Evolutionary conservation across 2,329 filamentous ascomycete species (phyloP).

Genomic region (Geosmithia morbida): DNA sequence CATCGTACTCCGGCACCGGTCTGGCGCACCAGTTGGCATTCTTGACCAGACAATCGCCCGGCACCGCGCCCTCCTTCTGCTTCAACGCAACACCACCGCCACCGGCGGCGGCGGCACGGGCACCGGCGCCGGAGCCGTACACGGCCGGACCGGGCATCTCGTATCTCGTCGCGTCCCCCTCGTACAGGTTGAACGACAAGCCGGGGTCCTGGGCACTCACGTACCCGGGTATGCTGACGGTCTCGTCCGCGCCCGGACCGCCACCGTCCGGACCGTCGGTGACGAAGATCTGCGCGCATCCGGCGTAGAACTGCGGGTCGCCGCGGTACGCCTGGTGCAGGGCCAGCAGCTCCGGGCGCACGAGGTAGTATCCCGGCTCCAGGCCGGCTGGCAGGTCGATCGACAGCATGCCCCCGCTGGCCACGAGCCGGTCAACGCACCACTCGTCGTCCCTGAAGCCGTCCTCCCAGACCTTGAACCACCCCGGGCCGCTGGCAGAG

Average conservation of each 20-base stretch:
- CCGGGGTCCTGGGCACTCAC: conserved; percentile 37
- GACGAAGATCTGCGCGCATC: conserved; percentile 59
- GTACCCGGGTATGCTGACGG: conserved; percentile 54
- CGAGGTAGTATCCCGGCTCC: conserved; percentile 53
- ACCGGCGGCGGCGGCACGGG: not conserved
- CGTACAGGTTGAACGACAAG: conserved; percentile 52
- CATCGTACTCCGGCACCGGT: conserved; percentile 34
- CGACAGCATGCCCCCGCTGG: conserved; percentile 47
- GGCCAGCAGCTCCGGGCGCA: conserved; percentile 54
- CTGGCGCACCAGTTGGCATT: conserved; percentile 62
- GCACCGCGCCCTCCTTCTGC: conserved; percentile 18
- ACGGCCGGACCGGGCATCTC: conserved; percentile 41
- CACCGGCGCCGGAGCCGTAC: conserved; percentile 23
- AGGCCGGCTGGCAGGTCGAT: conserved; percentile 47
- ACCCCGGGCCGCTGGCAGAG: conserved; percentile 47
- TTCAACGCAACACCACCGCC: not conserved
- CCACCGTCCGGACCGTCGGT: conserved; percentile 19
- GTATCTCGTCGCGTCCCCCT: conserved; percentile 25
- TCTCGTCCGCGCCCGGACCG: conserved; percentile 19
- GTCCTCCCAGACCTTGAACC: conserved; percentile 67
- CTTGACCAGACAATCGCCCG: conserved; percentile 41
- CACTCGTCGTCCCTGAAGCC: conserved; percentile 51
- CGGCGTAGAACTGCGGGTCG: conserved; percentile 59
- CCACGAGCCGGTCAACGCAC: conserved; percentile 57
- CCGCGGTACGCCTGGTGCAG: conserved; percentile 44